Base-by-base conservation (phyloP, 352 stramenopile species). In the Phytophthora nicotianae region DNA sequence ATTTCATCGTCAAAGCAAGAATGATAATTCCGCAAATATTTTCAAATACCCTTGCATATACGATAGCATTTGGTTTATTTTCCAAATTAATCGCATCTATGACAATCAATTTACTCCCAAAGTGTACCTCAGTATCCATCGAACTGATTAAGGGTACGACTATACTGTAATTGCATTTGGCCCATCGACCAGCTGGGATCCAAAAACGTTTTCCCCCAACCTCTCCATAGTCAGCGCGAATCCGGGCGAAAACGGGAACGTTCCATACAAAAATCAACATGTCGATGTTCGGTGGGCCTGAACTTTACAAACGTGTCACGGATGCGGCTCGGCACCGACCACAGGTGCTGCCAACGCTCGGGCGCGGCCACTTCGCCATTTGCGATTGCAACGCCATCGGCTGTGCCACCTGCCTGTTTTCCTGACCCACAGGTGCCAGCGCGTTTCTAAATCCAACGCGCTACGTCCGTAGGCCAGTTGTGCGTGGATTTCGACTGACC, bases 371-470 rank as follows among this genome's bases (percentile, higher is more conserved):
- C 59, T 66, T 70, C 50, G 38, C 43, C 60, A 60, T 67, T 74
- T 70, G 42, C 59, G 29, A 46, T 58, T 68, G 58, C 43, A 65
- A 61, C 46, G 20, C 51, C 58, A 43, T 64, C 47, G 52, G 38
- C 65, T 69, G 53, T 65, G 57, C 57, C 63, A 67, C 59, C 42
- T 64, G 51, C 46, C 63, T 72, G 58, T 50, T 66, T 69, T 65
- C 53, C 14, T 9, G 23, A 20, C 43, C 32, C 35, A 50, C 42
- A 57, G 48, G 45, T 61, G 62, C 35, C 11, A 50, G 38, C 29
- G 65, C 60, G 51, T 69, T 62, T 69, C 64, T 60, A 68, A 21
- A 59, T 27, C 10, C 21, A 40, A 40, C 49, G 42, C 16, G 19
- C 24, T 41, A 20, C 24, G 24, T 24, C 23, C 16, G 19, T 29